phyloP scores from a whole-genome alignment of 768 basidiomycete species.

The Termitomyces sp. region DNA sequence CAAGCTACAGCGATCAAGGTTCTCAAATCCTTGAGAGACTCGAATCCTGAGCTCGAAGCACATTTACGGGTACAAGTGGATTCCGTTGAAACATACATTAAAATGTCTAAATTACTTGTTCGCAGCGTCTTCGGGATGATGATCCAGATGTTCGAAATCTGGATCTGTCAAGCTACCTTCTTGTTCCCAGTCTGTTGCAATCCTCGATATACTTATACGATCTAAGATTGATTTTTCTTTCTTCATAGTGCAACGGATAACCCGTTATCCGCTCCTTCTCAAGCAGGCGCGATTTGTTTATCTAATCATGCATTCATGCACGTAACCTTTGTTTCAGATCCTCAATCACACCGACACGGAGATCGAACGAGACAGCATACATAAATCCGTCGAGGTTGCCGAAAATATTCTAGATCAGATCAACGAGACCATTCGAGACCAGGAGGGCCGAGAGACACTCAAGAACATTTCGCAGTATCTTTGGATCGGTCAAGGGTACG shows the following conservation, averaged over 20 bases:
- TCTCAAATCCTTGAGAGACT: constrained; percentile 65
- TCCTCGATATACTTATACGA: not conserved
- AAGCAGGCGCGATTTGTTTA: constrained; percentile 46
- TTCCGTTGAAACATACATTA: not conserved
- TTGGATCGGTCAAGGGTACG: constrained; percentile 84
- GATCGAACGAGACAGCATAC: constrained; percentile 53
- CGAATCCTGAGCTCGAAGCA: constrained; percentile 55
- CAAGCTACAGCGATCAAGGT: constrained; percentile 74
- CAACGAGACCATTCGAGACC: constrained; percentile 84
- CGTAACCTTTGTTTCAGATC: constrained; percentile 39
- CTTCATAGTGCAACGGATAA: constrained; percentile 84
- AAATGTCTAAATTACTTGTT: not conserved
- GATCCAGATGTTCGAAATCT: constrained; percentile 74
- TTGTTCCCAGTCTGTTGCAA: constrained; percentile 72
- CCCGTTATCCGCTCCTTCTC: constrained; percentile 88
- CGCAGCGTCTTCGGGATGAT: constrained; percentile 70
- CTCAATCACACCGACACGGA: constrained; percentile 70
- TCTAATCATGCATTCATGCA: not conserved
- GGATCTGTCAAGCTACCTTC: constrained; percentile 85
- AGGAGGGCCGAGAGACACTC: constrained; percentile 77
- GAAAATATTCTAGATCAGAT: constrained; percentile 74
- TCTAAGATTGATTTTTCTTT: not conserved
- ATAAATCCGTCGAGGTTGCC: constrained; percentile 50
- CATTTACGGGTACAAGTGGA: constrained; percentile 59
- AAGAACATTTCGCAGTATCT: constrained; percentile 69